Percentiles rank a stretch among this genome's conserved stretches.
Conservation (phyloP, 2,329 filamentous ascomycete species). For the Boeremia lycopersici region DNA sequence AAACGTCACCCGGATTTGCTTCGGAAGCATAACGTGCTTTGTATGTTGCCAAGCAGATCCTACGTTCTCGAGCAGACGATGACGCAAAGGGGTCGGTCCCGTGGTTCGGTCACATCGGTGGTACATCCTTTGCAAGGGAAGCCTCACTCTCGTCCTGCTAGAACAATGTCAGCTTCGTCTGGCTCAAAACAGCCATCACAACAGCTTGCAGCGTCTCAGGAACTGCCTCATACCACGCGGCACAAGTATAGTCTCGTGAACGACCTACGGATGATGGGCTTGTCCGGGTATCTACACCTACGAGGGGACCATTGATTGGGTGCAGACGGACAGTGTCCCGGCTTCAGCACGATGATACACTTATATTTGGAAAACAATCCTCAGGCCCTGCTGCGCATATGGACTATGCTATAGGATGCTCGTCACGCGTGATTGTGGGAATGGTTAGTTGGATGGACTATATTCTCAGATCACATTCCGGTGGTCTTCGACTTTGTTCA, state of each 20-base stretch:
- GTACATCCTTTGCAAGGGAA: neutral
- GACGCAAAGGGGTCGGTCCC: neutral
- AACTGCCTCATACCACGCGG: too few species aligned
- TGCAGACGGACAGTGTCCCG: neutral
- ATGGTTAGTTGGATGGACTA: neutral
- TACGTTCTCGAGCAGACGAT: neutral
- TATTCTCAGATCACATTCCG: neutral
- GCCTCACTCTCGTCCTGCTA: neutral
- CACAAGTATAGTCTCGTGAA: too few species aligned
- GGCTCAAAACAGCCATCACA: too few species aligned
- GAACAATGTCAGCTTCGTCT: too few species aligned
- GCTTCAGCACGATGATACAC: neutral
- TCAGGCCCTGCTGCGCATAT: conserved; percentile 1
- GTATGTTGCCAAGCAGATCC: conserved; percentile 3
- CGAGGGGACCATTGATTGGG: neutral
- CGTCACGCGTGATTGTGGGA: neutral
- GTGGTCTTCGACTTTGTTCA: neutral
- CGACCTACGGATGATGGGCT: neutral
- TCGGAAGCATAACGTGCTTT: neutral
- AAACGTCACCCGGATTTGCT: neutral
- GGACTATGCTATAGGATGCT: conserved; percentile 5
- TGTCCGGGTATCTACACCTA: neutral
- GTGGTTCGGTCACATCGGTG: neutral
- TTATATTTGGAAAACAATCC: neutral
- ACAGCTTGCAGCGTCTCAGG: too few species aligned